Evolutionary conservation across 202 grass and related monocot genomes (phyloP).

Genomic region (Zizania palustris): DNA sequence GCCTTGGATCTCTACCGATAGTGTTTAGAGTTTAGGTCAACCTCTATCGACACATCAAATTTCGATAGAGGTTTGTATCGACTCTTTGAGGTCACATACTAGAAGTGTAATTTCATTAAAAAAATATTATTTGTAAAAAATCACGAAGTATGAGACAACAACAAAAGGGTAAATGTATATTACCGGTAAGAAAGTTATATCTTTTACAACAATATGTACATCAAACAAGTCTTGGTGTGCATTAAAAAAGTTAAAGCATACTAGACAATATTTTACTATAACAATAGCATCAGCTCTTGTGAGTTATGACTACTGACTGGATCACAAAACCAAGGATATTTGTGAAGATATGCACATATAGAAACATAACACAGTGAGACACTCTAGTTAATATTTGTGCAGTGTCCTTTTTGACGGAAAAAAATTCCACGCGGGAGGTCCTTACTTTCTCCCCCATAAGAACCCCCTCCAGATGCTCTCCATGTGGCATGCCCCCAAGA

Average conservation of each 20-base stretch:
- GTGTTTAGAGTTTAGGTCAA: too few relatives aligned
- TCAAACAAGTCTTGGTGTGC: conserved; percentile 38
- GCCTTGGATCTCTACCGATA: too few relatives aligned
- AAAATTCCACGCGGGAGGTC: too few relatives aligned
- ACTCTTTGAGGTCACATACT: too few relatives aligned
- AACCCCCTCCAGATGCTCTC: too few relatives aligned
- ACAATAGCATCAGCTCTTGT: not conserved
- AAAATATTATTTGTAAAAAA: too few relatives aligned
- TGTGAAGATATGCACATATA: not conserved
- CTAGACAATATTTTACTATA: not conserved
- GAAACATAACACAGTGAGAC: not conserved
- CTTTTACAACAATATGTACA: not conserved
- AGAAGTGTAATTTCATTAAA: too few relatives aligned
- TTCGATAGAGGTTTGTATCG: too few relatives aligned
- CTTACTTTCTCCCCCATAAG: too few relatives aligned
- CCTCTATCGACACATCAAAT: too few relatives aligned
- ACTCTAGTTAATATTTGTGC: not conserved
- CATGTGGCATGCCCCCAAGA: too few relatives aligned
- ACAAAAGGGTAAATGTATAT: not conserved
- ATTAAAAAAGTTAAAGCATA: conserved; percentile 39
- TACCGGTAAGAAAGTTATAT: not conserved
- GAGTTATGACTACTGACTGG: not conserved
- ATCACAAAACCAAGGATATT: not conserved
- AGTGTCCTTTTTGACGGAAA: not conserved
- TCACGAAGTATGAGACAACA: too few relatives aligned